Evolutionary conservation across 306 rosid genomes (phyloP), one percentile per base, ranked within the genome.

Genomic region (Comarum palustre): DNA sequence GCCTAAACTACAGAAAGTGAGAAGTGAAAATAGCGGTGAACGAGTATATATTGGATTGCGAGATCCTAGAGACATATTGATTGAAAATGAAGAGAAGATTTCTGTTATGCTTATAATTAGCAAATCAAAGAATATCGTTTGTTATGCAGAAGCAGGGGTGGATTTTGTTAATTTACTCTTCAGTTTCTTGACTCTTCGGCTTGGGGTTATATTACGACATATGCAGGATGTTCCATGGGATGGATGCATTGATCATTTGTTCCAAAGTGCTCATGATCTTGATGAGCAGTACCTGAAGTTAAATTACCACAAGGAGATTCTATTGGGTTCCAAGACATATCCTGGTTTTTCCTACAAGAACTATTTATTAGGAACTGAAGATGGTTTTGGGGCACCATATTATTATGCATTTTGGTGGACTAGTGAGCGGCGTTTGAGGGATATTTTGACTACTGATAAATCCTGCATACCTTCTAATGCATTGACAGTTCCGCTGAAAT

Each of bases 181-280:
- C 17, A 75, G 68, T 32, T 75, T 75, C 24, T 31, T 68, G 9
- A 32, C 68, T 39, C 7, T 67, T 54, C 68, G 74, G 42, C 51
- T 75, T 4, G 62, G 74, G 16, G 42, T 55, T 42, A n/a, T 58
- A 1, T 25, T 17, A 19, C n/a, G 32, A 68, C 12, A 68, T 2
- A n/a, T 42, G 10, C 13, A 46, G 14, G 7, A 1, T 8, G 1
- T 11, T 11, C 32, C 74, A 7, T 57, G 9, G 1, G 16, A 43
- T 7, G 80, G 80, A 20, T 76, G 80, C 52, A 58, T 59, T 1
- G n/a, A 59, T 22, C 51, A 76, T 1, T 69, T 68, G 74, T 59
- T 25, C 42, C 59, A 68, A 27, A 76, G 80, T 43, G 60, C 39
- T 8, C 3, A 16, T 10, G 69, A 59, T 58, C 62, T 76, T 58